These are phyloP conservation scores for Zygoascus sp. DNA, from an alignment of 1,139 yeast species.

Conservation along the genomic window DNA sequence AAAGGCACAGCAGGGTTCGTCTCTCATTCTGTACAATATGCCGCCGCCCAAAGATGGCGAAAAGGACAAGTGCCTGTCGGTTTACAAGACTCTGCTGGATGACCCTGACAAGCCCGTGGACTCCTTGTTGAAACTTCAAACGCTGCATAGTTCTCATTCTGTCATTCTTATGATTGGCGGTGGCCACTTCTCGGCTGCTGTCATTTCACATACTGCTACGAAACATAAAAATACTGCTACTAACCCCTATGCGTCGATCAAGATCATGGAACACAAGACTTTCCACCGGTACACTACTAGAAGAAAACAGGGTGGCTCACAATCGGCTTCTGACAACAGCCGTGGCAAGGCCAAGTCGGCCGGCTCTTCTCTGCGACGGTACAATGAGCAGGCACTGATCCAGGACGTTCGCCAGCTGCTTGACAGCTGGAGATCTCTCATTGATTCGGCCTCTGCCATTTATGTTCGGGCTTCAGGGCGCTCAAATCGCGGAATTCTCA, in stretches of 20 bases:
- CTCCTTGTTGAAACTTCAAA: conserved; percentile 37
- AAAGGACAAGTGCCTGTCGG: conserved; percentile 50
- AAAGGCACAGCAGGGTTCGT: not conserved
- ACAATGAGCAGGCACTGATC: conserved; percentile 79
- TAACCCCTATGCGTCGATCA: conserved; percentile 44
- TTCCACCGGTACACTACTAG: conserved; percentile 95
- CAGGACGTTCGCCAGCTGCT: conserved; percentile 70
- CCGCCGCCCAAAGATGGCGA: conserved; percentile 27
- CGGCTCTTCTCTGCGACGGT: conserved; percentile 84
- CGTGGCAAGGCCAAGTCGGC: conserved; percentile 96
- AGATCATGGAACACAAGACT: conserved; percentile 68
- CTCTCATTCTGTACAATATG: conserved; percentile 1
- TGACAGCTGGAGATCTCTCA: conserved; percentile 53
- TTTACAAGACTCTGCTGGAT: conserved; percentile 63
- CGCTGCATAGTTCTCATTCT: conserved; percentile 39
- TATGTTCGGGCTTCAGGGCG: conserved; percentile 82
- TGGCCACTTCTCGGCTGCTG: conserved; percentile 97
- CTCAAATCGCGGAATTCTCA: conserved; percentile 56
- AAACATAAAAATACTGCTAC: conserved; percentile 44
- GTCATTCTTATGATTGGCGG: conserved; percentile 95
- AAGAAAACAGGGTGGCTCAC: conserved; percentile 97
- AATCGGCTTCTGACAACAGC: conserved; percentile 85
- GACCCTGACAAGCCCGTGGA: conserved; percentile 41
- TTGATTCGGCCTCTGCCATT: conserved; percentile 62
- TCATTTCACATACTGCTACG: conserved; percentile 65